Base-by-base conservation (phyloP, 2,329 filamentous ascomycete species). In the Madurella fahalii region DNA sequence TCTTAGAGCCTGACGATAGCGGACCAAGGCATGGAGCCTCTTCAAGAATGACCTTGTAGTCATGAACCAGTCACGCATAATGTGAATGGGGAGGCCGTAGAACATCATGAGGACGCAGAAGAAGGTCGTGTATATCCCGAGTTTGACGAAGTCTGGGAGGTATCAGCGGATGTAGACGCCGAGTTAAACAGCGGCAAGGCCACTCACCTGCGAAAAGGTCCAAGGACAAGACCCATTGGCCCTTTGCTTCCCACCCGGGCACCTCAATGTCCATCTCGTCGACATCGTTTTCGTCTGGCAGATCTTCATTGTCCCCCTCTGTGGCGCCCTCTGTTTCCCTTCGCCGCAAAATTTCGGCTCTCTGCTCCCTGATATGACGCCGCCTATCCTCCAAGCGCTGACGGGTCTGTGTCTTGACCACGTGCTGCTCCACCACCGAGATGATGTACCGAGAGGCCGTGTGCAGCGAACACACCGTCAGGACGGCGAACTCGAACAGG, bases 201-300 rank as follows among this genome's bases (percentile, higher is more conserved):
- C 25, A 65, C 82, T 71, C 76, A 90, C 87, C 87, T 47, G 88
- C 90, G 42, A 87, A 70, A 16, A 99, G 81, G 69, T 99, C 93
- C 55, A 97, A 77, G 66, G 86, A 91, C 63, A 99, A 84, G 13
- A 96, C 79, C 82, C 89, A 97, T 64, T 94, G 88, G 39, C 94
- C 90, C 75, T 97, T 99, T 57, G 90, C 85, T 67, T 96, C 91
- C 94, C 94, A 99, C 9, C 93, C 94, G 4, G 92, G 89, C 17
- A 96, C 90, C 68, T 99, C 94, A 50, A 94, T 87, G 62, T 99
- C 92, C 76, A 94, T 90, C 69, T 96, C 92, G 57, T 96, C 90
- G 17, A 96, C 63, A 47, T 90, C 83, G 52, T 89, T 82, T 58
- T 88, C 84, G 53, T 77, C 75, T 48, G 80, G 80, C 32, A 83